Base-by-base conservation (phyloP, 129 eudicot species). In the Arctium minus region DNA sequence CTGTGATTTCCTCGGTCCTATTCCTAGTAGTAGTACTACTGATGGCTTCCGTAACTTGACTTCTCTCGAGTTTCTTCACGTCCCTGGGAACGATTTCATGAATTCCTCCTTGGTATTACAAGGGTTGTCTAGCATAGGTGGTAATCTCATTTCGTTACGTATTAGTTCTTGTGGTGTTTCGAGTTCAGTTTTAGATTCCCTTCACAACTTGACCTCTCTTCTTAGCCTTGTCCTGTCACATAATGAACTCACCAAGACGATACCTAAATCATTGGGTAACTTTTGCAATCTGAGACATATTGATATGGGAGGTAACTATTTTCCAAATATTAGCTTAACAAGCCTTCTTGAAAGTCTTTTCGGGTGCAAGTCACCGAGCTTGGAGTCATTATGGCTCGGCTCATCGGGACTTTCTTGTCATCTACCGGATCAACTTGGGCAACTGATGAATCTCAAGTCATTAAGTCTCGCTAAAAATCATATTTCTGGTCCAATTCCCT, bases 401-500 rank as follows among this genome's bases (percentile, higher is more conserved):
- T 33, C 9, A 9, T 11, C 37, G 1, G 42, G 8, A 72, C 75
- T 72, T 72, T 72, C 75, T 10, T 17, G 46, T 32, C 18, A 72
- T 4, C 40, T 33, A 72, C 44, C 75, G 8, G 27, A 36, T 73
- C 44, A 72, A 50, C 62, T 50, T 12, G 62, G 62, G 9, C 62
- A 50, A 50, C 18, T 50, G 18, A 13, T 4, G 1, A 1, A 72
- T 72, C 8, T 72, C 17, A 77, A 46, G 72, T 44, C 56, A 32
- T 31, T 85, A 62, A n/a, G 82, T 72, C 74, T 88, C 13, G 44
- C 78, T 4, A 8, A 29, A 13, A 88, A 88, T 79, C 1, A 0
- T 76, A 64, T 85, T 17, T 75, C 78, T 62, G 81, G 82, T 8
- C 37, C 69, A 39, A 50, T 85, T 50, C 87, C 89, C 2, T 31